These are phyloP conservation scores for Bassia scoparia DNA, from an alignment of 148 eudicot genomes.

Conservation along the genomic window DNA sequence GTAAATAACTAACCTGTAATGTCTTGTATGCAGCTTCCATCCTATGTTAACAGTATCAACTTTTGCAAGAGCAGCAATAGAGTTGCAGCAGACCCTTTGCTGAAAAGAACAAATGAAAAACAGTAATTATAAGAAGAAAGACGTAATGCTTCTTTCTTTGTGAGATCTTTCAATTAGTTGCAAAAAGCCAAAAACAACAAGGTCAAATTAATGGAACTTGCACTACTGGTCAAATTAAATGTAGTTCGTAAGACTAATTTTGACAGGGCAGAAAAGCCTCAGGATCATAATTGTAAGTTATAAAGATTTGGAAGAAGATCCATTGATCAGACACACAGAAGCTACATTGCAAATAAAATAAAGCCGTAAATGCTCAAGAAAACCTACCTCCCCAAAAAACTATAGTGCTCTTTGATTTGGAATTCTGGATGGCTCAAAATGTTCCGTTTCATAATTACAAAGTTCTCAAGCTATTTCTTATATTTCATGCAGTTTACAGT, in stretches of 20 bases:
- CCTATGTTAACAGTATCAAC: conserved; percentile 86
- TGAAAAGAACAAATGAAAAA: conserved; percentile 23
- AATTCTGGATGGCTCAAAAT: background rate
- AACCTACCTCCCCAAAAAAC: background rate
- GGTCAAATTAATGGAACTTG: background rate
- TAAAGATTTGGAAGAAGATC: background rate
- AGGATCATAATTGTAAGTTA: background rate
- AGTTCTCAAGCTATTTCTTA: no score
- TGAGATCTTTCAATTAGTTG: conserved; percentile 5
- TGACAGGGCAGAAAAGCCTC: background rate
- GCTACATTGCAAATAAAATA: background rate
- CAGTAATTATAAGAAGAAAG: background rate
- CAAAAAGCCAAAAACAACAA: background rate
- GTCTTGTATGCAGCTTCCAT: conserved; percentile 98
- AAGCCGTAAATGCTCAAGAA: background rate
- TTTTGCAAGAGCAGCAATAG: conserved; percentile 82
- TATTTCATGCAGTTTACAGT: no score
- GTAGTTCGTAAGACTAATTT: no score
- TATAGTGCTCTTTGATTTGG: background rate
- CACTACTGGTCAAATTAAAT: background rate
- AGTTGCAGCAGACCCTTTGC: conserved; percentile 95
- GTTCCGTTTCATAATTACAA: background rate
- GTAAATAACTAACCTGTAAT: conserved; percentile 55
- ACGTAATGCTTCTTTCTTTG: no score
- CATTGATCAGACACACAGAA: background rate